Evolutionary conservation across 2,329 filamentous ascomycete species (phyloP).

Genomic region (Beauveria bassiana): DNA sequence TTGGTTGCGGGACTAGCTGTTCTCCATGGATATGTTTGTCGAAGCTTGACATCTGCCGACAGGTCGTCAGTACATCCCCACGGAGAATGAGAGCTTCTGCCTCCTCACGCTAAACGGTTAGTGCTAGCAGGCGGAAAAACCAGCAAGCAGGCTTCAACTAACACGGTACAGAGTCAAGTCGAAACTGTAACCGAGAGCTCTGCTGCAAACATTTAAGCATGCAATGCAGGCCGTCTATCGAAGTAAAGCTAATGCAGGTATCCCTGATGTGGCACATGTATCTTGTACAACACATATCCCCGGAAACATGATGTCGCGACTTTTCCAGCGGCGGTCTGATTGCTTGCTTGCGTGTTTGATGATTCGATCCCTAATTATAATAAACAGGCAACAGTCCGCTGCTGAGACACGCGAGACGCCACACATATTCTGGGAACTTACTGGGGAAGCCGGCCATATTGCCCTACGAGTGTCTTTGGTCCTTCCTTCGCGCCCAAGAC

Average conservation of each 20-base stretch:
- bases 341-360: not conserved
- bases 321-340: not conserved
- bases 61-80: not conserved
- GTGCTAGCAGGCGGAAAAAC: not conserved
- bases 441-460: not conserved
- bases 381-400: not conserved
- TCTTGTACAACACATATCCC: slow-evolving; percentile 1
- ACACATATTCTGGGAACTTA: not conserved
- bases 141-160: not conserved
- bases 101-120: not conserved
- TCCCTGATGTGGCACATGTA: not conserved
- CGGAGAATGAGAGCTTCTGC: not conserved
- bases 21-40: not conserved
- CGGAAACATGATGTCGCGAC: not conserved
- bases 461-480: not conserved
- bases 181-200: not conserved
- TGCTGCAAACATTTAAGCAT: not conserved
- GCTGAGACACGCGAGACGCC: not conserved
- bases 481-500: not conserved
- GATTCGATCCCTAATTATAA: not conserved
- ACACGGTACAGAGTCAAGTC: not conserved
- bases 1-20: not conserved
- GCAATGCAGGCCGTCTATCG: not conserved
- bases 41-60: not conserved
- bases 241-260: not conserved